These are phyloP conservation scores for Solanum sitiens DNA, from an alignment of 257 asterid species.

Conservation along the genomic window DNA sequence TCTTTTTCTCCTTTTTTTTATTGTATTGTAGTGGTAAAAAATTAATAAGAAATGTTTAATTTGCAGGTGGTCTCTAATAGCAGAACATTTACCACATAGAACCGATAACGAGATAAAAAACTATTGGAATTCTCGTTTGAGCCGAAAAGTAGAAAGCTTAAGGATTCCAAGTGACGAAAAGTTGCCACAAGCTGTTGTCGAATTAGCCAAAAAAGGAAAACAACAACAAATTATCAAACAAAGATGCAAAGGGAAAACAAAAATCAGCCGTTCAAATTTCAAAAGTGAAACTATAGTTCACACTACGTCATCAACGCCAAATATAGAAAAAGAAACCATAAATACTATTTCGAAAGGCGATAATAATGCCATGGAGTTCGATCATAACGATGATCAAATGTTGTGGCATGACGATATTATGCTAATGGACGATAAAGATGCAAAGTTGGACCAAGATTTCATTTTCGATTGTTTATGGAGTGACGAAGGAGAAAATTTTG, in stretches of 20 bases:
- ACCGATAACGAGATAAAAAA: slow-evolving; percentile 93
- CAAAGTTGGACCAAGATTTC: not conserved
- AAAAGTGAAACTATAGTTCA: not conserved
- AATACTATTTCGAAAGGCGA: not conserved
- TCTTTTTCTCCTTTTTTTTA: not conserved
- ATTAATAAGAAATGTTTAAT: not conserved
- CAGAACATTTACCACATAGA: slow-evolving; percentile 72
- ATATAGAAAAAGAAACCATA: not conserved
- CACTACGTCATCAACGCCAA: not conserved
- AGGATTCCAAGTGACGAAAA: slow-evolving; percentile 19
- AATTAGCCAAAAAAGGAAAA: not conserved
- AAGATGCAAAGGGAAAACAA: slow-evolving; percentile 13
- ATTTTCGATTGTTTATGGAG: not conserved
- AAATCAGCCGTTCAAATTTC: not conserved
- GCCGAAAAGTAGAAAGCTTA: slow-evolving; percentile 41
- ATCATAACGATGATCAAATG: not conserved
- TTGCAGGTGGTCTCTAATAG: slow-evolving; percentile 77
- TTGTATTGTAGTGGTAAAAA: no score
- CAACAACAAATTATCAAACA: slow-evolving; percentile 3
- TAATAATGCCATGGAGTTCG: not conserved
- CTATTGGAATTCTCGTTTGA: slow-evolving; percentile 79
- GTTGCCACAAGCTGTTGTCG: slow-evolving; percentile 2
- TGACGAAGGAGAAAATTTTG: not conserved
- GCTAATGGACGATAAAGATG: not conserved
- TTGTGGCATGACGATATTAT: slow-evolving; percentile 8